These are phyloP conservation scores for Suhomyces maxii DNA, from an alignment of 1,139 yeast species.

Conservation along the genomic window DNA sequence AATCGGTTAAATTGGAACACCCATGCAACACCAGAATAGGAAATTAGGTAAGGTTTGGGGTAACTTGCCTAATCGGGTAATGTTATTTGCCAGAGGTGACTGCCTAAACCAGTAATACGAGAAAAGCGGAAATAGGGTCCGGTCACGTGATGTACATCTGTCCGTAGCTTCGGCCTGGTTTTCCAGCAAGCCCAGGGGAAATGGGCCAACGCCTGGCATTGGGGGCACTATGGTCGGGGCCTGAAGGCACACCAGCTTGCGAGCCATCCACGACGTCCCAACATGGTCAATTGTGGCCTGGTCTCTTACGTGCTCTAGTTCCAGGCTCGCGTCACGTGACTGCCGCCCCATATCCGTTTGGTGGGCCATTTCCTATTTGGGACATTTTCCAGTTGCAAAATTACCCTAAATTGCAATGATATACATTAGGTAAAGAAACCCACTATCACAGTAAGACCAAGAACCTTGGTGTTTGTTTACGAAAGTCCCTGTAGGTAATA, in stretches of 20 bases:
- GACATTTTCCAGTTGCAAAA: neutral
- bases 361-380: neutral
- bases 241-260: too few species aligned
- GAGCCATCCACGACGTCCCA: too few species aligned
- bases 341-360: neutral
- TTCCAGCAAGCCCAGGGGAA: too few species aligned
- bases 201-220: too few species aligned
- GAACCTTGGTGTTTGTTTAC: neutral
- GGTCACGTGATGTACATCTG: neutral
- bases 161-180: too few species aligned
- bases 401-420: neutral
- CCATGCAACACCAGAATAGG: conserved; percentile 2
- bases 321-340: neutral
- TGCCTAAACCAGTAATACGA: conserved; percentile 4
- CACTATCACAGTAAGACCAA: neutral
- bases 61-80: conserved; percentile 9
- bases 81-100: neutral
- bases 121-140: neutral
- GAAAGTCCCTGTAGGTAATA: neutral
- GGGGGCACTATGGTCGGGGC: too few species aligned
- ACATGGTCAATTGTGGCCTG: too few species aligned
- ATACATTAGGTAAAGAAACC: neutral
- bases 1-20: conserved; percentile 8
- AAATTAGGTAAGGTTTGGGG: conserved; percentile 3
- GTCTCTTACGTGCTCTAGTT: too few species aligned